Percentiles rank a stretch among this genome's conserved stretches.
Evolutionary conservation across 2,329 filamentous ascomycete genomes (phyloP).

Genomic region (Pseudogymnoascus sp.): DNA sequence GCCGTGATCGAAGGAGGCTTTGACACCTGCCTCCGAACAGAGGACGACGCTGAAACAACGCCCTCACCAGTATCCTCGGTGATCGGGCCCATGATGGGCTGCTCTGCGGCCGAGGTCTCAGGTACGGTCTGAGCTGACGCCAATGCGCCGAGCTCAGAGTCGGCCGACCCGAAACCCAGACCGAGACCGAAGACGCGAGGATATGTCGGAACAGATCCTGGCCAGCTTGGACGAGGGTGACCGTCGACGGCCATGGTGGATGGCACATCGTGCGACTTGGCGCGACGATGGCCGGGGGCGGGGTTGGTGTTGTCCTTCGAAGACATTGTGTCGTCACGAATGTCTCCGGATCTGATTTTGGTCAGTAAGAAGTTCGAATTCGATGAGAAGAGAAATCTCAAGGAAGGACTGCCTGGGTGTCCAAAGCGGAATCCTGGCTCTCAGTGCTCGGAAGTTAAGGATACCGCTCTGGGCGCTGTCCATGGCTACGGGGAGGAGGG

Average conservation of each 20-base stretch:
- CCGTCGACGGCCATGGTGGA: neutral
- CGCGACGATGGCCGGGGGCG: neutral
- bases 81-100: neutral
- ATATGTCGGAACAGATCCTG: neutral
- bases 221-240: neutral
- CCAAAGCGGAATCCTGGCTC: too few species aligned
- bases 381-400: neutral
- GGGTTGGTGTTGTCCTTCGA: neutral
- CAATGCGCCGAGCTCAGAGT: neutral
- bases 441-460: too few species aligned
- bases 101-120: neutral
- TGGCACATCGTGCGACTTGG: slow-evolving; percentile 6
- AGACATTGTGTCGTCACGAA: neutral
- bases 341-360: neutral
- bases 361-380: neutral
- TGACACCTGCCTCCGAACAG: neutral
- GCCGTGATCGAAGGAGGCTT: neutral
- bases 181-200: neutral
- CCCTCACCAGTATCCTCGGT: neutral
- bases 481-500: too few species aligned
- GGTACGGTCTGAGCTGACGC: neutral
- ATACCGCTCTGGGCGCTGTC: too few species aligned
- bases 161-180: neutral
- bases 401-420: neutral
- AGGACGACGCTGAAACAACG: neutral